Percentiles rank a stretch among this genome's conserved stretches.
These are phyloP conservation scores for Gossypium sturtianum DNA, from an alignment of 345 rosid genomes.

Conservation along the genomic window DNA sequence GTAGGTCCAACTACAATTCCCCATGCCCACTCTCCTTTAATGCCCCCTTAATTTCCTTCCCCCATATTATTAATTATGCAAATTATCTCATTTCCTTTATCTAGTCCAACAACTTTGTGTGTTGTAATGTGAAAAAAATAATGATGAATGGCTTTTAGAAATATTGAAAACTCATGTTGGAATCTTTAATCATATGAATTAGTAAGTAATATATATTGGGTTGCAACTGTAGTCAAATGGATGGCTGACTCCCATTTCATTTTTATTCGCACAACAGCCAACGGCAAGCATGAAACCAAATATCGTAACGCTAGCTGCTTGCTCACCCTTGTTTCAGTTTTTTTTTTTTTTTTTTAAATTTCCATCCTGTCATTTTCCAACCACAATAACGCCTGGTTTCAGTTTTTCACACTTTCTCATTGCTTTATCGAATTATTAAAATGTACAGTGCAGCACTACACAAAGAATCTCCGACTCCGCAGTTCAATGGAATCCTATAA, in stretches of 20 bases:
- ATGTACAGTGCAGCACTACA: background rate
- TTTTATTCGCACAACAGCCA: background rate
- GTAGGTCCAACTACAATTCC: slow-evolving; percentile 36
- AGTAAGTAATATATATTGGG: too few relatives aligned
- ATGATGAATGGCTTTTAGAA: too few relatives aligned
- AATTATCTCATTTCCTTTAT: background rate
- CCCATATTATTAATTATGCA: background rate
- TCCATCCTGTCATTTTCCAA: slow-evolving; percentile 19
- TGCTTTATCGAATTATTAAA: background rate
- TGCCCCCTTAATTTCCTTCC: background rate
- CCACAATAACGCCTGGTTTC: slow-evolving; percentile 17
- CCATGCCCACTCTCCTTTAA: slow-evolving; percentile 17
- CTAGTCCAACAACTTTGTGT: too few relatives aligned
- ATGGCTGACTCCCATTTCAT: background rate
- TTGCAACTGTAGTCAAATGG: background rate
- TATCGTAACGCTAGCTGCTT: slow-evolving; percentile 3
- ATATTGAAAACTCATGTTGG: too few relatives aligned
- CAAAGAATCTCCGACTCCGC: background rate
- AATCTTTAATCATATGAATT: too few relatives aligned
- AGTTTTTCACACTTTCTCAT: background rate
- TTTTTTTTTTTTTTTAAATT: background rate
- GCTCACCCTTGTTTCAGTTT: background rate
- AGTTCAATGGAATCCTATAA: background rate
- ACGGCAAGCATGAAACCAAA: background rate
- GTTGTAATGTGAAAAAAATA: too few relatives aligned